Conservation (phyloP, 257 asterid species). For the Leonotis leonurus region DNA sequence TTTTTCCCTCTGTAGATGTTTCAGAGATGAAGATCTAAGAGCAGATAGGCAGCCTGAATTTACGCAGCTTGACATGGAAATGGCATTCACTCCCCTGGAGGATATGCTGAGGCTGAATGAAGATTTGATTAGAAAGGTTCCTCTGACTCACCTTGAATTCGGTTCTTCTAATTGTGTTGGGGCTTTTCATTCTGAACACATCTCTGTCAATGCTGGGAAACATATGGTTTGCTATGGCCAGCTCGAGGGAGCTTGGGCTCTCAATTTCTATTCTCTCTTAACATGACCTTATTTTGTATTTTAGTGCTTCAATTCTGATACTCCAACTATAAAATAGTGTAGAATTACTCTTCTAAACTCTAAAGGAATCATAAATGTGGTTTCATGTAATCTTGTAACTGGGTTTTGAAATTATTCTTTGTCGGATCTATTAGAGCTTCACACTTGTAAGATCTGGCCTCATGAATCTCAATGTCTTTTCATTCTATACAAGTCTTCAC, state of each 20-base stretch:
- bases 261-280: background rate
- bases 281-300: background rate
- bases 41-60: constrained; percentile 99
- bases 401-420: background rate
- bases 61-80: constrained; percentile 91
- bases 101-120: constrained; percentile 94
- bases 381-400: background rate
- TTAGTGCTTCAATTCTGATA: background rate
- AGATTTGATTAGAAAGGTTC: constrained; percentile 91
- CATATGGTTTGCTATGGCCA: background rate
- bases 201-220: background rate
- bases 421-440: background rate
- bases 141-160: constrained; percentile 3
- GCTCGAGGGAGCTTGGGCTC: background rate
- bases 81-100: constrained; percentile 92
- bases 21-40: constrained; percentile 97
- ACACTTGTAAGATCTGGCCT: background rate
- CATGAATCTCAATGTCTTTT: background rate
- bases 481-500: background rate
- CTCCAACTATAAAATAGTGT: background rate
- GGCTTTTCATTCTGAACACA: background rate
- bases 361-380: background rate
- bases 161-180: background rate
- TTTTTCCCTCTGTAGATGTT: constrained; percentile 63
- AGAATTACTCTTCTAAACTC: background rate